A percentile compares a stretch with the other conserved stretches of the same genome.
phyloP scores from a whole-genome alignment of 192 early-diverging fungal species.

The Backusella macrospora region DNA sequence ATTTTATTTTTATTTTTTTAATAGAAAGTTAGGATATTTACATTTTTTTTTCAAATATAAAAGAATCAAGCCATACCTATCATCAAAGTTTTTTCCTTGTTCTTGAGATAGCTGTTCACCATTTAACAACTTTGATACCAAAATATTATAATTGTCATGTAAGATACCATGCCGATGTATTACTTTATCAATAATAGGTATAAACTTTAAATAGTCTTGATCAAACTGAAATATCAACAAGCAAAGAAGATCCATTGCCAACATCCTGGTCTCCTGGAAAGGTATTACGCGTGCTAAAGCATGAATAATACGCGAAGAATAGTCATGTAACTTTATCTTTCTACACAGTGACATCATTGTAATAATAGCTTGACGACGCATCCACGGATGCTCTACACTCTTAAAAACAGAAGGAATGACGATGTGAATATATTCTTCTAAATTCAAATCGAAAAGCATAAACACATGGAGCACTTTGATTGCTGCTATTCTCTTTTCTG shows the following conservation, averaged over 20 bases:
- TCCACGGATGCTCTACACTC: constrained; percentile 69
- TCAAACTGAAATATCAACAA: constrained; percentile 81
- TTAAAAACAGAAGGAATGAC: constrained; percentile 83
- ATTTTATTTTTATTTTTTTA: not conserved
- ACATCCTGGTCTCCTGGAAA: constrained; percentile 56
- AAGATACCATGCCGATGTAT: constrained; percentile 64
- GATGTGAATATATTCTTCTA: constrained; percentile 92
- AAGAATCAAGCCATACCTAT: constrained; percentile 31
- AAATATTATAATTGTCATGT: constrained; percentile 73
- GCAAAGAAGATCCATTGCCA: constrained; percentile 84
- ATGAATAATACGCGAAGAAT: constrained; percentile 86
- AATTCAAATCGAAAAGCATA: constrained; percentile 77
- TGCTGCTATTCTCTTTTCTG: constrained; percentile 62
- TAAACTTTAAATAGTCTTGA: constrained; percentile 85
- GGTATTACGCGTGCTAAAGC: constrained; percentile 78
- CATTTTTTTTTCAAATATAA: not conserved
- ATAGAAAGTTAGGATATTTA: no score
- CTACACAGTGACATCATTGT: constrained; percentile 74
- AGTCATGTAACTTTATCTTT: constrained; percentile 78
- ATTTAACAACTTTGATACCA: constrained; percentile 73
- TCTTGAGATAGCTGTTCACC: constrained; percentile 73
- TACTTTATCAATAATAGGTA: constrained; percentile 82
- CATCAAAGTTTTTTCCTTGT: constrained; percentile 50
- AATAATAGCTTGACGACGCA: constrained; percentile 70
- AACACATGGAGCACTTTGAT: constrained; percentile 78